A percentile compares a stretch with the other conserved stretches of the same genome.
phyloP scores from a whole-genome alignment of 352 stramenopile genomes.

The Pythium rhizo-oryzae region DNA sequence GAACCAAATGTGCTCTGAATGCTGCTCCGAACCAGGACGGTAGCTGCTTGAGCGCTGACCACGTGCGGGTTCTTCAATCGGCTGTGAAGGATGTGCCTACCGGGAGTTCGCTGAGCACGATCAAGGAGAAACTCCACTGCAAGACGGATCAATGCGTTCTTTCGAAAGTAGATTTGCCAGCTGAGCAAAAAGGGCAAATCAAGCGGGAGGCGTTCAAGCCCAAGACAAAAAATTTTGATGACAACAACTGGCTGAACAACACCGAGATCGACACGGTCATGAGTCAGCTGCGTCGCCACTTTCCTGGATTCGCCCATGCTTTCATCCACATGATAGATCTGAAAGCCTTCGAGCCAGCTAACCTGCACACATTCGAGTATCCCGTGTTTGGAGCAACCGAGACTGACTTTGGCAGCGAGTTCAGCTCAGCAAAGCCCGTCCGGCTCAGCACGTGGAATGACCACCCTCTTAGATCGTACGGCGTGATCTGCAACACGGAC shows the following conservation, averaged over 20 bases:
- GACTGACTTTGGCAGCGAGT: background rate
- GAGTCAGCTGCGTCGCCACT: background rate
- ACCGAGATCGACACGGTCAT: constrained; percentile 11
- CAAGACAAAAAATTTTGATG: constrained; percentile 5
- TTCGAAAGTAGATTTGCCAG: too few relatives aligned
- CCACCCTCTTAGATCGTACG: background rate
- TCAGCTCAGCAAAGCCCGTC: background rate
- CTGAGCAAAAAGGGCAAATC: too few relatives aligned
- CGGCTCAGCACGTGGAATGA: background rate
- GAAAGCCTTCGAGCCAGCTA: background rate
- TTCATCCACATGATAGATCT: constrained; percentile 11
- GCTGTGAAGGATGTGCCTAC: too few relatives aligned
- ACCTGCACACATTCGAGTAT: background rate
- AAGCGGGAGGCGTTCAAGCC: background rate
- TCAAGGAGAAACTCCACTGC: too few relatives aligned
- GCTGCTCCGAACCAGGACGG: too few relatives aligned
- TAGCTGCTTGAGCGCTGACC: too few relatives aligned
- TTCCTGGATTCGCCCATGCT: background rate
- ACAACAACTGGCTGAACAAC: constrained; percentile 10
- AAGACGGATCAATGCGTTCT: too few relatives aligned
- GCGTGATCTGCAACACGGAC: constrained; percentile 3
- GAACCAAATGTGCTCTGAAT: too few relatives aligned
- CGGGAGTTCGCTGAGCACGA: too few relatives aligned
- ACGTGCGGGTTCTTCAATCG: too few relatives aligned
- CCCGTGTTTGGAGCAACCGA: background rate